These are phyloP conservation scores for Candida insectorum DNA, from an alignment of 805 yeast genomes.

Conservation along the genomic window DNA sequence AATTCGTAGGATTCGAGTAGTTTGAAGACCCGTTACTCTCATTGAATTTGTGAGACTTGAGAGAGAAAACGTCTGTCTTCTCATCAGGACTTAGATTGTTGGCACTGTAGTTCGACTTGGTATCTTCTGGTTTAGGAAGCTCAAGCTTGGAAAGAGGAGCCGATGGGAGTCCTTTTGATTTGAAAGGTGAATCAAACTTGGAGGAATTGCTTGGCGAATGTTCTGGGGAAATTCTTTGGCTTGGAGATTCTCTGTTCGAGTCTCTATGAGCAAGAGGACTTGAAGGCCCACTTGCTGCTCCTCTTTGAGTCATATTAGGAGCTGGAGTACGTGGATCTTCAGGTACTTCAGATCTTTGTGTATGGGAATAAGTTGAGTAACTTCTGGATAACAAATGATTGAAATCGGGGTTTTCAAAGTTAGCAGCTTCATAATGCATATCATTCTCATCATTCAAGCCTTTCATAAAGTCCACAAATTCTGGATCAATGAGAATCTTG, in stretches of 20 bases:
- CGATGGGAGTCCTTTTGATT: too few species aligned
- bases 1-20: slow-evolving; percentile 39
- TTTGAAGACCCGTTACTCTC: slow-evolving; percentile 17
- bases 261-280: too few species aligned
- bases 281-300: background rate
- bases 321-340: too few species aligned
- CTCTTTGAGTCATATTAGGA: too few species aligned
- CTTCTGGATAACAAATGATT: slow-evolving; percentile 22
- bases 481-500: slow-evolving; percentile 55
- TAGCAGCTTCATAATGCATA: slow-evolving; percentile 20
- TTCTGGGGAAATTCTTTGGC: background rate
- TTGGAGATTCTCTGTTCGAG: too few species aligned
- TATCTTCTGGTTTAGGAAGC: slow-evolving; percentile 15
- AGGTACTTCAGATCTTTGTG: too few species aligned
- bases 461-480: slow-evolving; percentile 55
- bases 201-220: background rate
- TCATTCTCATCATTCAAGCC: slow-evolving; percentile 31
- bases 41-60: slow-evolving; percentile 11
- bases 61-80: slow-evolving; percentile 14
- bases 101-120: slow-evolving; percentile 12
- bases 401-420: slow-evolving; percentile 32
- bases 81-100: slow-evolving; percentile 14
- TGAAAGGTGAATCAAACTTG: background rate
- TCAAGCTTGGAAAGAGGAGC: slow-evolving; percentile 3
- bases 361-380: slow-evolving; percentile 25